Base-by-base conservation (phyloP, 1,139 yeast genomes). In the Keqinozyma sinolaborantium region DNA sequence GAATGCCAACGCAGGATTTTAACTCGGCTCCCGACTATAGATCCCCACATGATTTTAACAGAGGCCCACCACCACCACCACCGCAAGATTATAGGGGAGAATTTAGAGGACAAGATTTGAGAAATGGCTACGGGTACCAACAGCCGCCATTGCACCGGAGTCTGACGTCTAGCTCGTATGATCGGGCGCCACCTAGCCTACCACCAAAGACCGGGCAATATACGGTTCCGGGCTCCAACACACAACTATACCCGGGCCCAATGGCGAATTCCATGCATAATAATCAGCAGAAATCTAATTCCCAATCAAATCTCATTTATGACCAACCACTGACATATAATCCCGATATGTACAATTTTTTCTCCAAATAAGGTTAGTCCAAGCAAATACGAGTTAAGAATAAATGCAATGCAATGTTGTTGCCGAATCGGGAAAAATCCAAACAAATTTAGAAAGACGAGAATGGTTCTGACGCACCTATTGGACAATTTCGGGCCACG, bases 301-400 rank as follows among this genome's bases (percentile, higher is more conserved):
- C n/a, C n/a, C n/a, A n/a, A n/a, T n/a, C n/a, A n/a, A 53, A 48
- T 21, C 50, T 67, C 36, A 70, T 70, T 34, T 70, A 70, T 50
- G 65, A 66, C 41, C 70, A 70, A 34, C 76, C 76, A 2, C 68
- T 74, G 0, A 63, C 69, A 2, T 70, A 70, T 44, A 65, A 65
- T 41, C 73, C 76, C 1, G 57, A 65, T 38, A 69, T 69, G 73
- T 70, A 70, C 41, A 60, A 65, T 40, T 66, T 61, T 36, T 69
- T 69, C 39, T 56, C 63, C 6, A 50, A 38, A 29, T 9, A 19
- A 10, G 12, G 7, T 25, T 9, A 9, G 9, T 21, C 10, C 28
- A 3, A 10, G 12, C 20, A 13, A 13, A 12, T 18, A 25, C 20
- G 24, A 13, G n/a, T n/a, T 34, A 26, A 28, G 24, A 33, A 20